phyloP scores from a whole-genome alignment of 1,139 yeast species.

The Candida labiduridarum region DNA sequence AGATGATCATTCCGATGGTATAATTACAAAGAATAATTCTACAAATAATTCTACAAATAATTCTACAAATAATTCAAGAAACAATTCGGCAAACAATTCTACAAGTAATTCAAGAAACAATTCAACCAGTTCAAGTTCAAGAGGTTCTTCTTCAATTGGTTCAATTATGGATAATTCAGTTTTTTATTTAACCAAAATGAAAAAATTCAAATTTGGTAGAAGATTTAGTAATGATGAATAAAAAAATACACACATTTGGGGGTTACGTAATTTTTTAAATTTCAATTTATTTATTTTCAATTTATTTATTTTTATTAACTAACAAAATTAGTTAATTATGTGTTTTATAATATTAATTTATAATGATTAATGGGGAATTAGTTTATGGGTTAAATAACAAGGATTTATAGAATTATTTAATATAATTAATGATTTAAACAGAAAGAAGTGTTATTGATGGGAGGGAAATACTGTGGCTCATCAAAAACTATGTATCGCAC shows the following conservation, averaged over 20 bases:
- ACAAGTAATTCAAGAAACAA: conserved; percentile 6
- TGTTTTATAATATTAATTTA: not conserved
- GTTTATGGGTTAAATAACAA: not conserved
- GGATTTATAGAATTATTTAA: not conserved
- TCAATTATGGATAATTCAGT: conserved; percentile 14
- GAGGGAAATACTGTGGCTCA: no score
- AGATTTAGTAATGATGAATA: conserved; percentile 12
- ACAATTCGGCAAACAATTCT: no score
- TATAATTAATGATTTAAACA: no score
- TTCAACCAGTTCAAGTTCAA: conserved; percentile 12
- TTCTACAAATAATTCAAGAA: conserved; percentile 7
- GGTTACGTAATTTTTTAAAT: not conserved
- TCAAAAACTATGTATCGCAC: no score
- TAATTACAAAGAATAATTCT: not conserved
- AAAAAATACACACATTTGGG: no score
- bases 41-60: conserved; percentile 10
- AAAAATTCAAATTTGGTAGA: conserved; percentile 13
- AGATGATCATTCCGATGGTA: conserved; percentile 1
- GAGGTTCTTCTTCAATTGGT: conserved; percentile 13
- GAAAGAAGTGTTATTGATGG: no score
- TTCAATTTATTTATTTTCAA: not conserved
- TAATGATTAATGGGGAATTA: not conserved
- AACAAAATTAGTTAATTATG: not conserved
- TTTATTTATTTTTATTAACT: no score
- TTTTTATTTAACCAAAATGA: conserved; percentile 14